A percentile compares a stretch with the other conserved stretches of the same genome.
Conservation (phyloP, 768 basidiomycete genomes). For the Mrakia frigida region DNA sequence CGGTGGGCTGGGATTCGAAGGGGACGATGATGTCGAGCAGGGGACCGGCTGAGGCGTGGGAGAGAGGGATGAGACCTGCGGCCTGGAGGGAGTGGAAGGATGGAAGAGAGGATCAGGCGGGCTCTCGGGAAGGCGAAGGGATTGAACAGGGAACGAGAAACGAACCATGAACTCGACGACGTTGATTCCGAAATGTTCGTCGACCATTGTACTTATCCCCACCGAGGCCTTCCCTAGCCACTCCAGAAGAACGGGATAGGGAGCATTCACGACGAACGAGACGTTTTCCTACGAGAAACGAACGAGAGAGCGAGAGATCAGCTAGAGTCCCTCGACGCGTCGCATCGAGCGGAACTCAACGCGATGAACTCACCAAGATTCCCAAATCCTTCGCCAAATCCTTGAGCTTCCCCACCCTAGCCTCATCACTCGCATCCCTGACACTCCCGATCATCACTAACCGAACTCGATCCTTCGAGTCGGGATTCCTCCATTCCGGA, state of each 20-base stretch:
- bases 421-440: conserved; percentile 69
- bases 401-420: conserved; percentile 60
- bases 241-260: conserved; percentile 62
- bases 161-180: conserved; percentile 94
- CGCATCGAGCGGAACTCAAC: background rate
- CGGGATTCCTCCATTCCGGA: conserved; percentile 51
- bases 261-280: conserved; percentile 75
- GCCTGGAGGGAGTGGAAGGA: conserved; percentile 54
- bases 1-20: conserved; percentile 51
- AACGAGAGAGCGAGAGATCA: background rate
- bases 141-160: conserved; percentile 53
- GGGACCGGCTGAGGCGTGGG: conserved; percentile 90
- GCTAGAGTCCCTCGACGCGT: background rate
- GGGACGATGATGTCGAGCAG: conserved; percentile 85
- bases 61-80: conserved; percentile 84
- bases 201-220: conserved; percentile 92
- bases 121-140: background rate
- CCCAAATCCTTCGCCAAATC: conserved; percentile 58
- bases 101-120: background rate
- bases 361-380: conserved; percentile 54
- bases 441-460: conserved; percentile 79
- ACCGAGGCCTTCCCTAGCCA: conserved; percentile 72
- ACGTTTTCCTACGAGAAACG: conserved; percentile 55
- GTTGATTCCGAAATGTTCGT: conserved; percentile 98
- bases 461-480: conserved; percentile 45